Percentiles rank a stretch among this genome's conserved stretches.
These are phyloP conservation scores for Euphorbia peplus DNA, from an alignment of 345 rosid genomes.

Conservation along the genomic window DNA sequence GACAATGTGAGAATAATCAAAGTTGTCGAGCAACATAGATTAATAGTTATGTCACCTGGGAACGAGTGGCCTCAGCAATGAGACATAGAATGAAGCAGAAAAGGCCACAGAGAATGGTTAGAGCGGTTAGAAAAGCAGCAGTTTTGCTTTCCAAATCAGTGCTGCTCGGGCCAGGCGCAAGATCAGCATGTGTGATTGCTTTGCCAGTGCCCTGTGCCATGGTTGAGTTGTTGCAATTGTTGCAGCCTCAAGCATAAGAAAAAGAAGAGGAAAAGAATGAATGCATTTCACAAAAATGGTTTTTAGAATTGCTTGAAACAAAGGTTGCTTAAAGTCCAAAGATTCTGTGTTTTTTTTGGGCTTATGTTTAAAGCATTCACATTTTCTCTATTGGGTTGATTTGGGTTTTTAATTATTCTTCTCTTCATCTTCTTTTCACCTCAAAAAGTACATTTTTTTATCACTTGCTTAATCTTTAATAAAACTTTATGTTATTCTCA, in stretches of 20 bases:
- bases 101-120: slow-evolving; percentile 67
- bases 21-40: no score
- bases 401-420: background rate
- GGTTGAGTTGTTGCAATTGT: slow-evolving; percentile 11
- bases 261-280: no score
- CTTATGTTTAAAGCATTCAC: slow-evolving; percentile 33
- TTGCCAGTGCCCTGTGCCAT: slow-evolving; percentile 42
- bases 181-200: slow-evolving; percentile 86
- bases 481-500: no score
- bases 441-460: background rate
- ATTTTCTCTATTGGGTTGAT: background rate
- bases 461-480: slow-evolving; percentile 3
- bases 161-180: slow-evolving; percentile 47
- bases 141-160: slow-evolving; percentile 73
- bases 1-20: background rate
- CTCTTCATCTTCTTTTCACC: background rate
- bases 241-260: slow-evolving; percentile 2
- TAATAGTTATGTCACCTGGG: slow-evolving; percentile 48
- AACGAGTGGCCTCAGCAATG: slow-evolving; percentile 81
- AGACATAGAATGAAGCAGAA: slow-evolving; percentile 80
- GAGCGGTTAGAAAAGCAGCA: slow-evolving; percentile 41
- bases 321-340: slow-evolving; percentile 89
- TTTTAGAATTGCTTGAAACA: slow-evolving; percentile 69
- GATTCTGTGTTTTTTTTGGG: slow-evolving; percentile 52
- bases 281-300: slow-evolving; percentile 15